These are phyloP conservation scores for Pichia sp. DNA, from an alignment of 1,139 yeast genomes.

Conservation along the genomic window DNA sequence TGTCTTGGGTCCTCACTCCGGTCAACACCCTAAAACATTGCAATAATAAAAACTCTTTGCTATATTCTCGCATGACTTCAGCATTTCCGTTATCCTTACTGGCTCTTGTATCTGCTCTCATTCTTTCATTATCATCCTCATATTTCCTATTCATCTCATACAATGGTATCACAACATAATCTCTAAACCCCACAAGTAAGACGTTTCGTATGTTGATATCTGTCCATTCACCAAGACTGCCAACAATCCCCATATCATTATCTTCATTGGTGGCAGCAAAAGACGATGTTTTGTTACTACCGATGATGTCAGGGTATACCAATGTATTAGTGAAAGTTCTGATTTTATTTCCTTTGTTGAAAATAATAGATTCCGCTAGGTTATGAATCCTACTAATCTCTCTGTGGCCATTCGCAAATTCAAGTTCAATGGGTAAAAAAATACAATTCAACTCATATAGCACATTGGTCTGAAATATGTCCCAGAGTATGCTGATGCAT, in stretches of 20 bases:
- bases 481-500: conserved; percentile 42
- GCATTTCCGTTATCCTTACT: conserved; percentile 18
- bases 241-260: conserved; percentile 4
- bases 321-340: conserved; percentile 10
- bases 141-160: conserved; percentile 31
- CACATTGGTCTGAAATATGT: conserved; percentile 41
- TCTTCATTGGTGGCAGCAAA: neutral
- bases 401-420: conserved; percentile 18
- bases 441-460: conserved; percentile 53
- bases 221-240: conserved; percentile 13
- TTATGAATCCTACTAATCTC: conserved; percentile 6
- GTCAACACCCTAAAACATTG: conserved; percentile 48
- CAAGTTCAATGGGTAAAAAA: conserved; percentile 50
- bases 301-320: conserved; percentile 10
- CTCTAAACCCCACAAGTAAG: conserved; percentile 37
- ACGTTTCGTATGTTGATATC: conserved; percentile 16
- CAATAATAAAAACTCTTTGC: neutral
- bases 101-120: neutral
- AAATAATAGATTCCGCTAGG: conserved; percentile 7
- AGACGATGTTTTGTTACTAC: neutral
- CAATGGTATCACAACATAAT: conserved; percentile 39
- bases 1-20: conserved; percentile 42
- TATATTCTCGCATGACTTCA: neutral
- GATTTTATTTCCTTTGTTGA: conserved; percentile 7
- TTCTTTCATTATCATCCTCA: conserved; percentile 5